phyloP scores from a whole-genome alignment of 768 basidiomycete species.

The Boletus rubroflammeus region DNA sequence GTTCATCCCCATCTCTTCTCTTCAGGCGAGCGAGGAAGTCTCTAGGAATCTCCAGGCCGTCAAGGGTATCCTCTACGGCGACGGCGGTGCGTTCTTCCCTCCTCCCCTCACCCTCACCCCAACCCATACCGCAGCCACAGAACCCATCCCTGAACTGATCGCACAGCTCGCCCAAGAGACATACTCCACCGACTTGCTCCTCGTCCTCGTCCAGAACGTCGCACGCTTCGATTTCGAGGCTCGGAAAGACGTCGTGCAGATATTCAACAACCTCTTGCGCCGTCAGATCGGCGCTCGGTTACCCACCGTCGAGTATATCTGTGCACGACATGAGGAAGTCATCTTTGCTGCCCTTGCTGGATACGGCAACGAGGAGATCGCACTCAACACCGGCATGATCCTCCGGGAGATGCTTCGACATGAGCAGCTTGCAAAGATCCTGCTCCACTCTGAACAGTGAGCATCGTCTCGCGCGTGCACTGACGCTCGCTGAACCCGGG shows the following conservation, averaged over 20 bases:
- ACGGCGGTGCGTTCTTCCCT: conserved; percentile 60
- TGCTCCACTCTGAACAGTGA: conserved; percentile 92
- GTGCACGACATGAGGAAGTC: conserved; percentile 67
- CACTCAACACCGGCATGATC: conserved; percentile 97
- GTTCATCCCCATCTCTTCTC: conserved; percentile 1
- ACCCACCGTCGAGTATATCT: conserved; percentile 96
- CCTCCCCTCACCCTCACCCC: background rate
- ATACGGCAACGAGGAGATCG: conserved; percentile 94
- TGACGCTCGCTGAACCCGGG: background rate
- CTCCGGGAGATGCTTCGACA: conserved; percentile 95
- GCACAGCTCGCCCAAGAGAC: conserved; percentile 96
- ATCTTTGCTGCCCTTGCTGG: conserved; percentile 85
- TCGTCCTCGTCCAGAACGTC: conserved; percentile 76
- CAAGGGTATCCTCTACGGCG: conserved; percentile 83
- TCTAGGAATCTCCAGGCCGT: conserved; percentile 88
- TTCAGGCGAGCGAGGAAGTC: conserved; percentile 83
- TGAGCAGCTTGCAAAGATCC: conserved; percentile 84
- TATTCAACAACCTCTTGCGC: conserved; percentile 83
- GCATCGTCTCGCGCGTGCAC: conserved; percentile 30
- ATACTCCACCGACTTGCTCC: conserved; percentile 85
- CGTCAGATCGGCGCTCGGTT: conserved; percentile 91
- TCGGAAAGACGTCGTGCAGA: conserved; percentile 79
- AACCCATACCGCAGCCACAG: conserved; percentile 33
- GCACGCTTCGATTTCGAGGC: conserved; percentile 93
- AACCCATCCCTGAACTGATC: conserved; percentile 83